Percentiles rank a stretch among this genome's conserved stretches.
Conservation (phyloP, 768 basidiomycete genomes). For the Hericium alpestre region DNA sequence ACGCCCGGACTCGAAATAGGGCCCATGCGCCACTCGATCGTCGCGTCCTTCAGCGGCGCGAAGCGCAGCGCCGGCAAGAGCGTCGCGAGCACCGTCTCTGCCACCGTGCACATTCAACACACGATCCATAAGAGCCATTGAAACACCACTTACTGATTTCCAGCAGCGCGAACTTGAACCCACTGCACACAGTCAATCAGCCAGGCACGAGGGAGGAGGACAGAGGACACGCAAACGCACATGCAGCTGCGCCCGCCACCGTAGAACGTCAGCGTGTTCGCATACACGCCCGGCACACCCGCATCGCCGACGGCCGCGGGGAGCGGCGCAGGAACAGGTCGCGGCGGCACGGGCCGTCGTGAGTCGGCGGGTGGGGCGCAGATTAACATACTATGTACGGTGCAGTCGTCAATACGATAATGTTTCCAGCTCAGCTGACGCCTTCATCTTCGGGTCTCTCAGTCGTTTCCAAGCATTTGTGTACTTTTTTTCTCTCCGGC, state of each 20-base stretch:
- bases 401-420: conserved; percentile 9
- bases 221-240: neutral
- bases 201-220: neutral
- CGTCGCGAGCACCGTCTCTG: neutral
- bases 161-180: neutral
- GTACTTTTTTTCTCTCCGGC: conserved; percentile 3
- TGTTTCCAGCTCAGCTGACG: conserved; percentile 4
- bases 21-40: neutral
- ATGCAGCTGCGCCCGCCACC: neutral
- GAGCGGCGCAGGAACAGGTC: conserved; percentile 22
- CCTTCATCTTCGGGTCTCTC: conserved; percentile 4
- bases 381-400: neutral
- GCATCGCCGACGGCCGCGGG: conserved; percentile 1
- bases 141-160: neutral
- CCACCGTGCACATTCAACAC: neutral
- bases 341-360: conserved; percentile 31
- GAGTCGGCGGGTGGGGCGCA: neutral
- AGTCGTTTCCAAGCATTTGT: conserved; percentile 2
- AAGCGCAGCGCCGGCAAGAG: neutral
- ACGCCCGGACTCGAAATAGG: neutral
- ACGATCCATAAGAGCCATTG: neutral
- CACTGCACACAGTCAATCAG: neutral
- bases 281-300: neutral
- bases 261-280: neutral
- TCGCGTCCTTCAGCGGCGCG: neutral